Evolutionary conservation across 306 rosid genomes (phyloP).

Genomic region (Lathyrus aphaca): DNA sequence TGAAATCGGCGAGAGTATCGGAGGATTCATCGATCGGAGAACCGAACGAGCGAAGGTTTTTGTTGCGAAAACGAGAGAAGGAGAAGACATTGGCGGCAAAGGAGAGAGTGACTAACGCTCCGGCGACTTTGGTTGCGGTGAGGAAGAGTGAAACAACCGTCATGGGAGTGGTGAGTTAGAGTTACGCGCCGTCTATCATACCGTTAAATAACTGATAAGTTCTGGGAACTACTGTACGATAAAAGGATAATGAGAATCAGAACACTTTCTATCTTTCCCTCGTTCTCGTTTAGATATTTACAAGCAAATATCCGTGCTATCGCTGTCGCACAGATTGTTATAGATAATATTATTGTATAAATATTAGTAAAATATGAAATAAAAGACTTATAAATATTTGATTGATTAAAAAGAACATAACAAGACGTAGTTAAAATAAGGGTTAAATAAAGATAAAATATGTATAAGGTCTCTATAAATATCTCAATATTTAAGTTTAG

Average conservation of each 20-base stretch:
- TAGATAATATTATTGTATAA: too few species aligned
- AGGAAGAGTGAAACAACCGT: slow-evolving; percentile 60
- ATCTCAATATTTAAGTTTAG: too few species aligned
- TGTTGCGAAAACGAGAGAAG: slow-evolving; percentile 58
- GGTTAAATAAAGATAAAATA: too few species aligned
- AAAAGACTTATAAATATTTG: too few species aligned
- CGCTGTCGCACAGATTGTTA: too few species aligned
- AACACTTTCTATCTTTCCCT: not conserved
- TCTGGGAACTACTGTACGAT: not conserved
- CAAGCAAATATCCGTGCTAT: too few species aligned
- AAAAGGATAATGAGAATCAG: not conserved
- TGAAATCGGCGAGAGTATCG: slow-evolving; percentile 71
- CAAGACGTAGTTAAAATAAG: too few species aligned
- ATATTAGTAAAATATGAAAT: too few species aligned
- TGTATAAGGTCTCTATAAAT: too few species aligned
- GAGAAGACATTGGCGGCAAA: slow-evolving; percentile 84
- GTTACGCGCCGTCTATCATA: not conserved
- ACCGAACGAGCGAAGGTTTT: slow-evolving; percentile 67
- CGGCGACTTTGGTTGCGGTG: slow-evolving; percentile 81
- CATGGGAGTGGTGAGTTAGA: slow-evolving; percentile 37
- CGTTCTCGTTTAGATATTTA: not conserved
- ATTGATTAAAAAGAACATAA: too few species aligned
- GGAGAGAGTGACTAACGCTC: slow-evolving; percentile 58
- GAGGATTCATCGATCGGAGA: slow-evolving; percentile 80
- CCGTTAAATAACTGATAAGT: not conserved